A percentile compares a stretch with the other conserved stretches of the same genome.
These are phyloP conservation scores for Peronospora farinosa DNA, from an alignment of 352 stramenopile genomes.

Conservation along the genomic window DNA sequence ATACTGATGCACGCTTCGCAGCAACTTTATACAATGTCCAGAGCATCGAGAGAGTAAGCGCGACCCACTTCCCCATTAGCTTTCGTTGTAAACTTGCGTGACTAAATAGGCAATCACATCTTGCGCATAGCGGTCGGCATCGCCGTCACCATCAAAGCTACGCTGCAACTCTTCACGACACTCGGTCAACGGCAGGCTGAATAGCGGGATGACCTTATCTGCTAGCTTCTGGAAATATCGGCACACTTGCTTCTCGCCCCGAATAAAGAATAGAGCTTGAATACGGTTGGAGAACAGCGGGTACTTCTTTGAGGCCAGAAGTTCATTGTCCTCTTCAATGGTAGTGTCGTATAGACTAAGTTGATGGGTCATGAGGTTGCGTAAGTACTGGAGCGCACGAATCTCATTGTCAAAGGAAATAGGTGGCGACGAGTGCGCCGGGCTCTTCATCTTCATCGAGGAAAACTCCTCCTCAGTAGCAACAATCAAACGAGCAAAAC, in stretches of 20 bases:
- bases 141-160: constrained; percentile 73
- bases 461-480: constrained; percentile 81
- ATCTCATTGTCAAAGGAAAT: constrained; percentile 86
- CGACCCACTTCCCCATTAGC: constrained; percentile 29
- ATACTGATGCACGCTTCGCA: neutral
- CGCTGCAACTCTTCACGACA: constrained; percentile 69
- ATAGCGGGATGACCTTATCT: constrained; percentile 80
- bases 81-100: constrained; percentile 75
- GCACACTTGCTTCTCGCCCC: constrained; percentile 85
- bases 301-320: constrained; percentile 74
- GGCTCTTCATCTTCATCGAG: constrained; percentile 73
- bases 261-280: constrained; percentile 85
- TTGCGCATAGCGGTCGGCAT: constrained; percentile 80
- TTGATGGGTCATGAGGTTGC: constrained; percentile 74
- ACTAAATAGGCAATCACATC: constrained; percentile 87
- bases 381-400: constrained; percentile 63
- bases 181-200: constrained; percentile 55
- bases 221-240: constrained; percentile 74
- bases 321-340: constrained; percentile 81
- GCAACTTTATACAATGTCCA: constrained; percentile 8
- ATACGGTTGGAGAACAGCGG: constrained; percentile 84
- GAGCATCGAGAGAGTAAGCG: constrained; percentile 19
- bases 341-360: constrained; percentile 77
- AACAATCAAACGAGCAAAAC: constrained; percentile 80
- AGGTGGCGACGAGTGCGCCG: constrained; percentile 66